phyloP scores from a whole-genome alignment of 805 yeast species.

The Candida tibetensis region DNA sequence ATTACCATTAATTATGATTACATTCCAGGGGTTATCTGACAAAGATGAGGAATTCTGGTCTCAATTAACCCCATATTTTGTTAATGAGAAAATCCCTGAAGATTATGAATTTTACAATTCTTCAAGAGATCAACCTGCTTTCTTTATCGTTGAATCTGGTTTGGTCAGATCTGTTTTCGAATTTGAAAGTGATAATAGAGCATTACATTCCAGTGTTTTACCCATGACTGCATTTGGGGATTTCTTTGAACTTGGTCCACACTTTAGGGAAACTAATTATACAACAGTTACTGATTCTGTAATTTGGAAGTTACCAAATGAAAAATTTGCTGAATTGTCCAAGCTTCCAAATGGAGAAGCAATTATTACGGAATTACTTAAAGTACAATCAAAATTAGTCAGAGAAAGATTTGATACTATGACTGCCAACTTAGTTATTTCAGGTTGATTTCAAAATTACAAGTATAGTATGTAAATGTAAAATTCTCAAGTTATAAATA shows the following conservation, averaged over 20 bases:
- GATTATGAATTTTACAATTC: slow-evolving; percentile 49
- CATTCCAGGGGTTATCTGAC: slow-evolving; percentile 58
- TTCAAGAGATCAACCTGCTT: slow-evolving; percentile 44
- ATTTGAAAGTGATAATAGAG: slow-evolving; percentile 38
- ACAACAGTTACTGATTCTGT: slow-evolving; percentile 59
- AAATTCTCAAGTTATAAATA: background rate
- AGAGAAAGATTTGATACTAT: slow-evolving; percentile 72
- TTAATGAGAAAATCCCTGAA: slow-evolving; percentile 45
- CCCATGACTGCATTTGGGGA: slow-evolving; percentile 80
- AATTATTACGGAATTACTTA: slow-evolving; percentile 61
- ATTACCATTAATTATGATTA: slow-evolving; percentile 59
- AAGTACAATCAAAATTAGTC: slow-evolving; percentile 58
- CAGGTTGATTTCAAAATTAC: slow-evolving; percentile 41
- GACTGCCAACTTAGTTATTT: slow-evolving; percentile 70
- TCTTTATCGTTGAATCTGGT: slow-evolving; percentile 55
- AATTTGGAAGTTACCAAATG: slow-evolving; percentile 63
- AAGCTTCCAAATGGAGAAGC: slow-evolving; percentile 43
- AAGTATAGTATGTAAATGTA: too few species aligned
- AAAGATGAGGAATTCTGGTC: slow-evolving; percentile 59
- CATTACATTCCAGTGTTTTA: slow-evolving; percentile 46
- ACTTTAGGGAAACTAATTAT: slow-evolving; percentile 45
- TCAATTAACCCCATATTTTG: slow-evolving; percentile 52
- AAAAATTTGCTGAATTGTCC: slow-evolving; percentile 45
- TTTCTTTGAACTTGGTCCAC: slow-evolving; percentile 28
- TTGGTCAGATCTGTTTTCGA: slow-evolving; percentile 35